phyloP scores from a whole-genome alignment of 2,329 filamentous ascomycete genomes.

The Penicillium sp. region DNA sequence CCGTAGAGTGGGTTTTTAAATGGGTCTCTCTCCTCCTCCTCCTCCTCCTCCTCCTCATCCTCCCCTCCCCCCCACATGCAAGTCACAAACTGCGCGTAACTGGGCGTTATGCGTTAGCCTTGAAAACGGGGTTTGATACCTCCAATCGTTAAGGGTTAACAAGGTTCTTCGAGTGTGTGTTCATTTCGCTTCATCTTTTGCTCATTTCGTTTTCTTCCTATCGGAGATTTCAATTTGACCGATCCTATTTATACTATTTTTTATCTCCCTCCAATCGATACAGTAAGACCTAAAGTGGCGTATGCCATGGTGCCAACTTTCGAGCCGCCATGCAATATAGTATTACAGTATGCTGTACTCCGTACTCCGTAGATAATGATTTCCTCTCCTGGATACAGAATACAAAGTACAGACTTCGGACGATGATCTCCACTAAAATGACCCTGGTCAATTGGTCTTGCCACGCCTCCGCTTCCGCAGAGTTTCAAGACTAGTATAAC shows the following conservation, averaged over 20 bases:
- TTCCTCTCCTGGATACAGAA: not conserved
- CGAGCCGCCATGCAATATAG: not conserved
- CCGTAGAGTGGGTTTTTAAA: not conserved
- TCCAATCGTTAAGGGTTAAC: not conserved
- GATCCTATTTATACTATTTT: not conserved
- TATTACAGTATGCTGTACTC: not conserved
- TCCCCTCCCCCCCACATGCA: slow-evolving; percentile 5
- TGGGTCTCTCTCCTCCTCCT: not conserved
- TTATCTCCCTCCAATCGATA: not conserved
- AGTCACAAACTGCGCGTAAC: not conserved
- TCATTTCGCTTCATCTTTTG: not conserved
- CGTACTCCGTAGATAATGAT: not conserved
- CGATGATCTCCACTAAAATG: not conserved
- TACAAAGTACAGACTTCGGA: not conserved
- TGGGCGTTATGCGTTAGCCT: not conserved
- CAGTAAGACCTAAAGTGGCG: not conserved
- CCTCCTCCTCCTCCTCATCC: too few relatives aligned
- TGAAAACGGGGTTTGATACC: not conserved
- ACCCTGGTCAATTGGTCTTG: not conserved
- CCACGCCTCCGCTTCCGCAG: not conserved
- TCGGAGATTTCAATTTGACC: not conserved
- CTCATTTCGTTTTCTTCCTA: not conserved
- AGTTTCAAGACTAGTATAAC: not conserved
- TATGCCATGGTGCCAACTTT: not conserved
- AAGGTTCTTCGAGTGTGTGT: not conserved